Conservation (phyloP, 495 filamentous ascomycete genomes). For the Pseudoneurospora amorphoporcata region DNA sequence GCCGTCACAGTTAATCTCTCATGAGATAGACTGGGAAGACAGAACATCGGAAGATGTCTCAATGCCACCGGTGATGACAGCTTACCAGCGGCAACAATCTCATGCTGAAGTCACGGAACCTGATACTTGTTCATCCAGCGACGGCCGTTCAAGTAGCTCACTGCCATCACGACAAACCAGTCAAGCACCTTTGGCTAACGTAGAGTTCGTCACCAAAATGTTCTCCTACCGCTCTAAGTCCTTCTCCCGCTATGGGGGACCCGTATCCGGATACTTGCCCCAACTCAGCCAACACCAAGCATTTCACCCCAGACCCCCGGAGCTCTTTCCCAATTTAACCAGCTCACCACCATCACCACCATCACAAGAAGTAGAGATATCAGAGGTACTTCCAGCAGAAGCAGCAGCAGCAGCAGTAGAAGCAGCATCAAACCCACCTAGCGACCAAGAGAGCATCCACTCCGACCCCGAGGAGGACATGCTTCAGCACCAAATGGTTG, state of each 20-base stretch:
- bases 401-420: not conserved
- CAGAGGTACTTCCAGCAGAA: no score
- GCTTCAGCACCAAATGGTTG: not conserved
- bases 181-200: not conserved
- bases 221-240: no score
- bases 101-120: not conserved
- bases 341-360: not conserved
- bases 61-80: no score
- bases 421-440: not conserved
- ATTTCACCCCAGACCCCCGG: no score
- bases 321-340: no score
- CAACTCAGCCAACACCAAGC: no score
- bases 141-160: not conserved
- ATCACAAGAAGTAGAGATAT: not conserved
- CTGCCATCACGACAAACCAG: not conserved
- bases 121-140: not conserved
- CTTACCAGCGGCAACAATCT: no score
- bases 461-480: not conserved
- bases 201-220: no score
- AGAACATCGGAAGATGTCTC: no score
- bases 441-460: not conserved
- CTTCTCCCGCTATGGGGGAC: no score
- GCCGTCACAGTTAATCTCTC: not conserved
- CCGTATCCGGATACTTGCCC: no score
- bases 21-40: no score